Base-by-base conservation (phyloP, 2,329 filamentous ascomycete genomes). In the Fonsecaea monophora region DNA sequence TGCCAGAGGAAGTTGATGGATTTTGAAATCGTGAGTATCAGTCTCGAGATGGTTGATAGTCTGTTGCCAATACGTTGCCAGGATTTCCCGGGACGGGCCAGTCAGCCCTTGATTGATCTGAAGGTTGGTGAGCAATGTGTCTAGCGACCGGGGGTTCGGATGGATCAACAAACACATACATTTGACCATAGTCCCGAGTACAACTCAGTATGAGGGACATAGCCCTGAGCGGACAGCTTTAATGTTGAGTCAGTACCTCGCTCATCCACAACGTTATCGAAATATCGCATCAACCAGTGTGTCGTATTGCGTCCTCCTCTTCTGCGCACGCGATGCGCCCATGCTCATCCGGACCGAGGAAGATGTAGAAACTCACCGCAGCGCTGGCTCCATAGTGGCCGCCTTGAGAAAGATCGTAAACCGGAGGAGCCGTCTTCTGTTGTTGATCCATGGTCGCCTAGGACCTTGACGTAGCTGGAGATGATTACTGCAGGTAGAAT, bases 21-120 rank as follows among this genome's bases (percentile, higher is more conserved):
- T 87, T 81, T 99, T 99, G 85, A 98, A 99, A 80, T 99, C 95
- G 79, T 99, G 95, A 57, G 91, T 92, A 75, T 98, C 95, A 67
- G 87, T 92, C 81, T 99, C 95, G 66, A 99, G 88, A 78, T 96
- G 93, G 72, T 90, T 94, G 82, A 99, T 97, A 70, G 94, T 95
- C 76, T 99, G 94, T 80, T 99, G 95, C 95, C 95, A 99, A 82
- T 99, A 99, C 5, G 94, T 97, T 53, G 96, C 97, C 74, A 99
- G 85, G 75, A 98, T 97, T 78, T 99, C 95, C 78, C 96, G 94
- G 79, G 97, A 97, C 69, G 91, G 90, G 69, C 93, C 94, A 66
- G 90, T 91, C 56, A 99, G 86, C 58, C 95, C 95, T 86, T 99
- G 95, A 76, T 96, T 96, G 71, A 98, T 92, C 92, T 96, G 50